Conservation (phyloP, 169 alveolate genomes). For the Besnoitia besnoiti region DNA sequence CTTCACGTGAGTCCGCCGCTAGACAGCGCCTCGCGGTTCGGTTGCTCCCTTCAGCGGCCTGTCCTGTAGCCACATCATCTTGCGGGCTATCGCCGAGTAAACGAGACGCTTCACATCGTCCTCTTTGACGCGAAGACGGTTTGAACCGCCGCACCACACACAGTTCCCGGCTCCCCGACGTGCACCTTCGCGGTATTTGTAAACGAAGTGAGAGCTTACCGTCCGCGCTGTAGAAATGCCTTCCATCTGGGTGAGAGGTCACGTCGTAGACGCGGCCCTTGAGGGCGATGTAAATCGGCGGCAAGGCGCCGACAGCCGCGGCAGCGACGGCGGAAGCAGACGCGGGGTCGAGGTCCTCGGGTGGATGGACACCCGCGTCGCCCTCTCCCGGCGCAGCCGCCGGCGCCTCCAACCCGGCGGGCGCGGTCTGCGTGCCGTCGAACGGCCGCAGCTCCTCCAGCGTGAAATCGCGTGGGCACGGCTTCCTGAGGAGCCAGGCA, state of each 20-base stretch:
- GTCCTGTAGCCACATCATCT: no score
- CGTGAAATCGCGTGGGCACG: constrained; percentile 55
- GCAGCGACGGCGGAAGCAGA: not conserved
- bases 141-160: no score
- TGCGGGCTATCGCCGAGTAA: no score
- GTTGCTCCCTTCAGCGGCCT: no score
- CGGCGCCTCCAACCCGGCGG: not conserved
- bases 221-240: constrained; percentile 55
- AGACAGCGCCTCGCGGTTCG: no score
- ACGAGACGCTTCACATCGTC: no score
- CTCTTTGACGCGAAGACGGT: no score
- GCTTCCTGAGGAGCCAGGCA: not conserved
- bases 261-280: constrained; percentile 75
- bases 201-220: not conserved
- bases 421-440: constrained; percentile 4
- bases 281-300: not conserved
- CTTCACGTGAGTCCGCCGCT: no score
- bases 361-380: not conserved
- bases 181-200: no score
- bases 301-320: not conserved
- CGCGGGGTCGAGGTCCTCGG: not conserved
- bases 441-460: constrained; percentile 63
- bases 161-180: no score
- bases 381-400: not conserved
- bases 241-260: constrained; percentile 49